Evolutionary conservation across 805 yeast genomes (phyloP), one percentile per base, ranked within the genome.

Genomic region (Teunomyces pallodes): DNA sequence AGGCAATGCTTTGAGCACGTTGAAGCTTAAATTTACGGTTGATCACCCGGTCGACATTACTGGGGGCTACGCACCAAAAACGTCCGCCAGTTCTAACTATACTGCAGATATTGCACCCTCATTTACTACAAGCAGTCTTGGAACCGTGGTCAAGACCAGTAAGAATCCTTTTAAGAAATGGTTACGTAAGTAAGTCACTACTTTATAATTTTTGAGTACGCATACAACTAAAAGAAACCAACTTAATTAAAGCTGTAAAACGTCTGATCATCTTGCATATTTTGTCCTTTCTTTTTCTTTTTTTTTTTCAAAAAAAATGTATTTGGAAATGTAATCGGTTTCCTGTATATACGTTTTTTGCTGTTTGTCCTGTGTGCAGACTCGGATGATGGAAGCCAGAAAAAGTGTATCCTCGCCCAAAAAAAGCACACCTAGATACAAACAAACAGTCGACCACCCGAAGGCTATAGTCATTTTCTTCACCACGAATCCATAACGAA

Each of bases 141-240:
- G 64, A 3, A 56, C 59, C 43, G 53, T 56, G 17, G 42, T 60
- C 43, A 59, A 61, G 42, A 42, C 58, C 9, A 50, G 65, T 27
- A 71, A 67, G 53, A 72, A 70, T 50, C 72, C 74, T 26, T 70
- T 73, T 52, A 72, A 66, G 56, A 63, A 65, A 54, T 72, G 77
- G 77, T 61, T 70, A 41, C 60, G 62, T 46, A 62, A 61, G 49
- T 28, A 45, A 32, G 35, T 32, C 17, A 32, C 5, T 32, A 13
- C 13, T 6, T 13, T 32, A 9, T n/a, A 16, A 32, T 13, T 32
- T 9, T 32, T 8, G 6, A 20, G 6, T 20, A 20, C 24, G 6
- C 24, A 20, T 20, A 20, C 24, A 20, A 20, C 6, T 32, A 31
- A 31, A 31, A 31, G n/a, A n/a, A n/a, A n/a, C n/a, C n/a, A n/a